These are phyloP conservation scores for Yamadazyma diddensiae DNA, from an alignment of 1,139 yeast genomes.

Conservation along the genomic window DNA sequence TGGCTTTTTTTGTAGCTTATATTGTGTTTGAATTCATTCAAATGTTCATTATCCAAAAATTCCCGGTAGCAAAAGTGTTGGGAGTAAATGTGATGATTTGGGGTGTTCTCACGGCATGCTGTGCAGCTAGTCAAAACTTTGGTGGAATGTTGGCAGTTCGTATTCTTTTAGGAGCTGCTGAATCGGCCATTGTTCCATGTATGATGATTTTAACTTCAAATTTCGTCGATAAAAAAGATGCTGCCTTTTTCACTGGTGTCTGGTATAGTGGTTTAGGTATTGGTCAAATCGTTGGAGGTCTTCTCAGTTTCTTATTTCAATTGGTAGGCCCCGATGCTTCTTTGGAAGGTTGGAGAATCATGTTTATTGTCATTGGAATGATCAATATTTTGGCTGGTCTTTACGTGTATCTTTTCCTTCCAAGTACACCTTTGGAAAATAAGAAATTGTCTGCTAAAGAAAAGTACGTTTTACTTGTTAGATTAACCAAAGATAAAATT, in stretches of 20 bases:
- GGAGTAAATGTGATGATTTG: slow-evolving; percentile 34
- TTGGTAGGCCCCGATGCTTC: slow-evolving; percentile 24
- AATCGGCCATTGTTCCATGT: slow-evolving; percentile 44
- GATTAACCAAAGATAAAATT: slow-evolving; percentile 19
- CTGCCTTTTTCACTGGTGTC: slow-evolving; percentile 31
- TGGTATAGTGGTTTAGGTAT: slow-evolving; percentile 41
- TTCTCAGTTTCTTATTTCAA: slow-evolving; percentile 39
- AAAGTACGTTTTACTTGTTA: slow-evolving; percentile 26
- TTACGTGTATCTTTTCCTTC: slow-evolving; percentile 25
- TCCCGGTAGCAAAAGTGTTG: slow-evolving; percentile 36
- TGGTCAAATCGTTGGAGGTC: slow-evolving; percentile 38
- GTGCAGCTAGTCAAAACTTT: slow-evolving; percentile 27
- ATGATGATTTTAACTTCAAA: slow-evolving; percentile 37
- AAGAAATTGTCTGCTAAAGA: slow-evolving; percentile 35
- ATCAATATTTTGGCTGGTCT: slow-evolving; percentile 31
- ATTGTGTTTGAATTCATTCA: slow-evolving; percentile 46
- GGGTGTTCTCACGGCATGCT: slow-evolving; percentile 38
- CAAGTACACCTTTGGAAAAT: slow-evolving; percentile 22
- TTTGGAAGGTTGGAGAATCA: slow-evolving; percentile 33
- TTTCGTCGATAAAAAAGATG: slow-evolving; percentile 39
- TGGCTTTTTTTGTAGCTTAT: slow-evolving; percentile 43
- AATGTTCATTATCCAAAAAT: slow-evolving; percentile 30
- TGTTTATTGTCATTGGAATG: slow-evolving; percentile 35
- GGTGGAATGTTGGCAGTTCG: slow-evolving; percentile 36
- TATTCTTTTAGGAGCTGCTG: slow-evolving; percentile 34